Evolutionary conservation across 2,329 filamentous ascomycete genomes (phyloP), one percentile per base, ranked within the genome.

Genomic region (Colletotrichum truncatum): DNA sequence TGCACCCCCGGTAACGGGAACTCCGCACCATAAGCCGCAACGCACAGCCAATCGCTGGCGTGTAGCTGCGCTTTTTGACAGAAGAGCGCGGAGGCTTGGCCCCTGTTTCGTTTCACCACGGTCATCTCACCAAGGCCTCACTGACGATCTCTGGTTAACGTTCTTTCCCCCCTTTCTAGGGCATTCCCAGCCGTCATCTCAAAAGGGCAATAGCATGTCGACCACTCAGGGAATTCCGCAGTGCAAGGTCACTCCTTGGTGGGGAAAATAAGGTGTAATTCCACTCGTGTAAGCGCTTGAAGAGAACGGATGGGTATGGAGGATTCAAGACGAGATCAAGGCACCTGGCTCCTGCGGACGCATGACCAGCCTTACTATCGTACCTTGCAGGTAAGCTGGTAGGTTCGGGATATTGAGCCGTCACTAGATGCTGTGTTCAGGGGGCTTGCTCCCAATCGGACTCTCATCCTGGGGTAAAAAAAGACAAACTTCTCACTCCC

Each of bases 91-190:
- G 48, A 53, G 28, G 57, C 57, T 65, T 62, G 36, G 45, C 64
- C 64, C 64, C 60, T 66, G 64, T 66, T 66, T 66, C 64, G 64
- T 66, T 66, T 66, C 64, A 66, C 59, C 59, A 64, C 63, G 49
- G 34, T 41, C 56, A 61, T 28, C 48, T 61, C 32, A 56, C 62
- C 43, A 46, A 62, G 62, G 57, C 57, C 57, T 62, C 57, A 49
- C 34, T 8, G 57, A 65, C 38, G 57, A 51, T 65, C 63, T 51
- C 32, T 65, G 57, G 63, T 51, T 48, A 11, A 51, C 43, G 6
- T n/a, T 34, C 28, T 14, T 3, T 10, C 18, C 39, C 49, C 56
- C 34, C 26, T 62, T 49, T 49, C 32, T 43, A 21, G 14, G 41
- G 25, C 36, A 32, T 26, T n/a, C 21, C 45, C 18, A 26, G 9